phyloP scores from a whole-genome alignment of 805 yeast genomes.

The Kodamaea sagamina region DNA sequence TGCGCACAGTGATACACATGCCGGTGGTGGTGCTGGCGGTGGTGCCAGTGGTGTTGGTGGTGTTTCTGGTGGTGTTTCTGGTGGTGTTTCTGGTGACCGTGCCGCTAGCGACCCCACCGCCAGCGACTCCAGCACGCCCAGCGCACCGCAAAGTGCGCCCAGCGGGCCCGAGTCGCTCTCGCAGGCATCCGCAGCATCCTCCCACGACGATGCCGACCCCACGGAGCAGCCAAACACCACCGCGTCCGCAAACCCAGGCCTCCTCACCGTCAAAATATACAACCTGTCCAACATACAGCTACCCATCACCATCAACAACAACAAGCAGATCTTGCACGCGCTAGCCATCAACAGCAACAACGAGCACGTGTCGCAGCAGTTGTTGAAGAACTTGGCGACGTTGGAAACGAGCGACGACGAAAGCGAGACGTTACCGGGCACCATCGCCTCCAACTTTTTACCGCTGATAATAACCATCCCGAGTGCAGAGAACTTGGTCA shows the following conservation, averaged over 20 bases:
- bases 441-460: constrained; percentile 39
- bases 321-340: constrained; percentile 62
- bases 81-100: neutral
- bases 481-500: constrained; percentile 51
- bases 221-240: constrained; percentile 3
- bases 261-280: constrained; percentile 75
- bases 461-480: constrained; percentile 61
- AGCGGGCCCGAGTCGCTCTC: no score
- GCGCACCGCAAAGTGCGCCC: constrained; percentile 7
- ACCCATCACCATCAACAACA: constrained; percentile 70
- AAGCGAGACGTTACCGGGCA: constrained; percentile 30
- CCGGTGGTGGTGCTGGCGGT: no score
- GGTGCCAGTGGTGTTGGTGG: no score
- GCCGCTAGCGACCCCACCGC: no score
- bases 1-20: neutral
- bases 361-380: constrained; percentile 25
- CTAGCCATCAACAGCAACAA: constrained; percentile 55
- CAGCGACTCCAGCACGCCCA: constrained; percentile 1
- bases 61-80: neutral
- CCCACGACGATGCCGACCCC: constrained; percentile 1
- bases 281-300: constrained; percentile 65
- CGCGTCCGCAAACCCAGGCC: constrained; percentile 54
- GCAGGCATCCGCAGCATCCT: constrained; percentile 2
- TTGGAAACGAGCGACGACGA: constrained; percentile 13
- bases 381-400: constrained; percentile 16